Conservation (phyloP, 257 asterid genomes). For the Fraxinus excelsior region DNA sequence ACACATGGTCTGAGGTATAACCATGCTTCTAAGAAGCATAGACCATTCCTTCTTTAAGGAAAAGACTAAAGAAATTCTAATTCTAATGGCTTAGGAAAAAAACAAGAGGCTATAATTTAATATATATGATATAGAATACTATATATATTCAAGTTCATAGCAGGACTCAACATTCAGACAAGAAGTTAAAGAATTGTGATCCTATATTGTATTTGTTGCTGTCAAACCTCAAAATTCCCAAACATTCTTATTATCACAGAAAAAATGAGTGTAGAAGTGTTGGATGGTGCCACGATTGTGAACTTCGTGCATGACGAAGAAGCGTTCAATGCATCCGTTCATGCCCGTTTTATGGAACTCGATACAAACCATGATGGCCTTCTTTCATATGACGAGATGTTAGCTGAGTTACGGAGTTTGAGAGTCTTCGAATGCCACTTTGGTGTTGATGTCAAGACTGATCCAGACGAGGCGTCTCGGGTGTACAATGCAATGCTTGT, state of each 20-base stretch:
- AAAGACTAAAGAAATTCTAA: not conserved
- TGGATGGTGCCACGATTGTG: conserved; percentile 1
- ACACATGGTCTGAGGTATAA: not conserved
- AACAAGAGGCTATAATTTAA: conserved; percentile 1
- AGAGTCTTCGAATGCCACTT: not conserved
- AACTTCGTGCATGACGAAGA: not conserved
- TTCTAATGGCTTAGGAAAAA: not conserved
- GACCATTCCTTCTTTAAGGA: not conserved
- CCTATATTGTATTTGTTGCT: not conserved
- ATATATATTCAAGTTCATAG: not conserved
- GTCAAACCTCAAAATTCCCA: not conserved
- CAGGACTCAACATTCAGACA: not conserved
- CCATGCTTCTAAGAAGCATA: not conserved
- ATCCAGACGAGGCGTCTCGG: not conserved
- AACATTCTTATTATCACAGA: not conserved
- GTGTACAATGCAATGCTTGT: not conserved
- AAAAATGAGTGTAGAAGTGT: conserved; percentile 1
- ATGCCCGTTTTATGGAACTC: not conserved
- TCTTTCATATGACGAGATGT: not conserved
- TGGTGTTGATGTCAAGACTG: not conserved
- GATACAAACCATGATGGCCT: not conserved
- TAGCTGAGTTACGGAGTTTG: not conserved
- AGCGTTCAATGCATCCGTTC: not conserved
- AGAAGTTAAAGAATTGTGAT: not conserved
- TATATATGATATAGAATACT: not conserved